Evolutionary conservation across 768 basidiomycete species (phyloP).

Genomic region (Astraeus odoratus): DNA sequence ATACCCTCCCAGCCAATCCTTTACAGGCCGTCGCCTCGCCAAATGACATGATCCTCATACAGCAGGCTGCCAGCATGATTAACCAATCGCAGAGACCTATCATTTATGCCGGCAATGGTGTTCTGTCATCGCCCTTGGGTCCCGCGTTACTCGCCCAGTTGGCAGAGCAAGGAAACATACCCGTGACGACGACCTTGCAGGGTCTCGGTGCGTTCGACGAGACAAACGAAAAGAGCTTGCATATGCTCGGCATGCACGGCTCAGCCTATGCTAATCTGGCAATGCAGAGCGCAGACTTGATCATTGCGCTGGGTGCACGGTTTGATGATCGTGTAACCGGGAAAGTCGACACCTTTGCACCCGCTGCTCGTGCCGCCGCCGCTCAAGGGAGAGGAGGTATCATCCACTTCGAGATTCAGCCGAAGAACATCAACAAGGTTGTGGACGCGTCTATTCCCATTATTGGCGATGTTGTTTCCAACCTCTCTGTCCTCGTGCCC

Average conservation of each 20-base stretch:
- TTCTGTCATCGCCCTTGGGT: constrained; percentile 75
- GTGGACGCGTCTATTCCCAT: constrained; percentile 91
- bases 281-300: constrained; percentile 95
- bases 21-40: constrained; percentile 50
- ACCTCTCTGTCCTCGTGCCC: constrained; percentile 77
- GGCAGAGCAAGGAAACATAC: constrained; percentile 82
- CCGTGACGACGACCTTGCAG: constrained; percentile 94
- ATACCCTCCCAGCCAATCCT: constrained; percentile 72
- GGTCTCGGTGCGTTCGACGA: constrained; percentile 97
- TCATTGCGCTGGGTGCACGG: constrained; percentile 93
- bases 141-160: constrained; percentile 77
- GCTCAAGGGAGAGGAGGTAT: constrained; percentile 85
- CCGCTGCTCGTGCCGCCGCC: constrained; percentile 83
- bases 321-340: constrained; percentile 99
- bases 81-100: constrained; percentile 87
- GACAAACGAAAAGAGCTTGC: constrained; percentile 73
- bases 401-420: constrained; percentile 98
- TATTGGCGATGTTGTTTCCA: constrained; percentile 87
- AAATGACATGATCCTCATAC: constrained; percentile 59
- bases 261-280: constrained; percentile 95
- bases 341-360: constrained; percentile 83
- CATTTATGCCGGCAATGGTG: constrained; percentile 90
- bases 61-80: constrained; percentile 84
- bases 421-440: constrained; percentile 99
- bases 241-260: constrained; percentile 99